phyloP scores from a whole-genome alignment of 2,329 filamentous ascomycete genomes.

The Verticillium isaacii region DNA sequence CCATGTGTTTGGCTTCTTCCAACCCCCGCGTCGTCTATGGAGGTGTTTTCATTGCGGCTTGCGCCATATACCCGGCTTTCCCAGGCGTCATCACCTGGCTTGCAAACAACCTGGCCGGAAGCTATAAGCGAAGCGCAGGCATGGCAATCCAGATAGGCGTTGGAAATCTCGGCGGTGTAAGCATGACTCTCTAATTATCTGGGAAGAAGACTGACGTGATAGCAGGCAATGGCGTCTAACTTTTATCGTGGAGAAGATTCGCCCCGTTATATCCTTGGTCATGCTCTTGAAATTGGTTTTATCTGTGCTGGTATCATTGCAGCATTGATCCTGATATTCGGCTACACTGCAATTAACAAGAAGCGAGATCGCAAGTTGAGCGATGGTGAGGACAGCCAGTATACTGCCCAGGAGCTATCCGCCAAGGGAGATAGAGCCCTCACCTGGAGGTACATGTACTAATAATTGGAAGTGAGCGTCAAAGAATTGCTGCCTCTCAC shows the following conservation, averaged over 20 bases:
- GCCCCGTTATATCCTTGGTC: slow-evolving; percentile 45
- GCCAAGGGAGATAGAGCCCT: slow-evolving; percentile 56
- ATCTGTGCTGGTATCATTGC: slow-evolving; percentile 40
- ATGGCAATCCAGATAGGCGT: slow-evolving; percentile 62
- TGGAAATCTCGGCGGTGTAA: slow-evolving; percentile 51
- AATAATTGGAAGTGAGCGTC: slow-evolving; percentile 1
- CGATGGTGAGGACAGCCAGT: slow-evolving; percentile 34
- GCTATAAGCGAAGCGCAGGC: slow-evolving; percentile 59
- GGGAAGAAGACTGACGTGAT: neutral
- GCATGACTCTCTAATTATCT: slow-evolving; percentile 5
- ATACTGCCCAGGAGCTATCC: slow-evolving; percentile 46
- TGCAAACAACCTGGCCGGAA: slow-evolving; percentile 68
- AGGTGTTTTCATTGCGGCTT: slow-evolving; percentile 70
- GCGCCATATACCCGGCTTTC: slow-evolving; percentile 77
- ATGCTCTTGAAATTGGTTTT: slow-evolving; percentile 46
- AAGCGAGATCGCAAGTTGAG: slow-evolving; percentile 43
- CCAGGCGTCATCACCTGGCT: slow-evolving; percentile 76
- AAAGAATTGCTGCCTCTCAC: too few species aligned
- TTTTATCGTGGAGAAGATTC: slow-evolving; percentile 56
- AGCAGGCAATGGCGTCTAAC: slow-evolving; percentile 64
- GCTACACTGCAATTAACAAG: slow-evolving; percentile 55
- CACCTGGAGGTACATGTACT: slow-evolving; percentile 58
- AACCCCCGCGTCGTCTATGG: slow-evolving; percentile 64
- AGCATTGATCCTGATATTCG: slow-evolving; percentile 35
- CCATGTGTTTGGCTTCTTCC: slow-evolving; percentile 53